A percentile compares a stretch with the other conserved stretches of the same genome.
These are phyloP conservation scores for Quercus phellos DNA, from an alignment of 331 rosid species.

Conservation along the genomic window DNA sequence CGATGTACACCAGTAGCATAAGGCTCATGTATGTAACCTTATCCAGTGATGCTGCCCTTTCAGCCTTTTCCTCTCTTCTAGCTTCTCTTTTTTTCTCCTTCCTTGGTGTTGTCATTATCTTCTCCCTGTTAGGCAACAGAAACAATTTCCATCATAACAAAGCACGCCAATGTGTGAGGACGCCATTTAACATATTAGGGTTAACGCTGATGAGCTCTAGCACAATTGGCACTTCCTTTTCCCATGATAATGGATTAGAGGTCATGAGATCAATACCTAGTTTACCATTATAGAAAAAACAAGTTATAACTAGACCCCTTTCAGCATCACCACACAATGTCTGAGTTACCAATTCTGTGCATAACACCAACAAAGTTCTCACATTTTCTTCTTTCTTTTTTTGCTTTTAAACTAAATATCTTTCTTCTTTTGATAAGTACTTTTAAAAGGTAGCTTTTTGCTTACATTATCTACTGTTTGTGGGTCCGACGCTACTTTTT, in stretches of 20 bases:
- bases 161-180: not conserved
- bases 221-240: too few species aligned
- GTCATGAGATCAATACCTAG: too few species aligned
- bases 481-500: too few species aligned
- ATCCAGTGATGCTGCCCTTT: conserved; percentile 63
- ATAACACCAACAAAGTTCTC: not conserved
- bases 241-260: too few species aligned
- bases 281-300: too few species aligned
- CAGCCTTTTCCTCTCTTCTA: conserved; percentile 66
- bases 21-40: conserved; percentile 45
- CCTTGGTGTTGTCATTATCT: conserved; percentile 72
- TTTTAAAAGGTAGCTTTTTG: too few species aligned
- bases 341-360: not conserved
- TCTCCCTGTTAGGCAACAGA: conserved; percentile 54
- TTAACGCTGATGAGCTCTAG: too few species aligned
- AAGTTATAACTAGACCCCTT: not conserved
- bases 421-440: too few species aligned
- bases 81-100: conserved; percentile 48
- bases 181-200: not conserved
- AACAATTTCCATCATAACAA: conserved; percentile 12
- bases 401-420: not conserved
- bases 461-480: too few species aligned
- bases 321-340: not conserved
- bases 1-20: not conserved
- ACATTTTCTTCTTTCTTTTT: not conserved